Percentiles rank a stretch among this genome's conserved stretches.
Conservation (phyloP, 495 filamentous ascomycete genomes). For the Penicillium arizonense region DNA sequence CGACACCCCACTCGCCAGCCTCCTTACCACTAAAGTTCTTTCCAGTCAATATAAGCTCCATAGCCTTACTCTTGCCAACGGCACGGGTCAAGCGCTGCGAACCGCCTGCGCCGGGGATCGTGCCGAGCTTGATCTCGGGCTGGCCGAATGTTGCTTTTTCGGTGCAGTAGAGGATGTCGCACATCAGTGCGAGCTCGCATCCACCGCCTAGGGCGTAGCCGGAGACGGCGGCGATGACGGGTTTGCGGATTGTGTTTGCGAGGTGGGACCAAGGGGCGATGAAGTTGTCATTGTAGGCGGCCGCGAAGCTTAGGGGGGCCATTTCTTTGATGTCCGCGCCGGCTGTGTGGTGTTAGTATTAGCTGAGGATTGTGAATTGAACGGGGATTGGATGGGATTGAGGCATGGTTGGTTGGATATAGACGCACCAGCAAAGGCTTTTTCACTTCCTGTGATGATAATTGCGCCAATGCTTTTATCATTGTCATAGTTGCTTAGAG, state of each 20-base stretch:
- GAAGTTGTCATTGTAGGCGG: slow-evolving; percentile 83
- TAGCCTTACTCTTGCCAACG: slow-evolving; percentile 84
- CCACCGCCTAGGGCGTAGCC: slow-evolving; percentile 93
- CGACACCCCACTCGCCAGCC: slow-evolving; percentile 88
- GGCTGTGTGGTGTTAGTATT: slow-evolving; percentile 42
- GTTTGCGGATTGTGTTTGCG: slow-evolving; percentile 78
- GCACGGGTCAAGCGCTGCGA: slow-evolving; percentile 84
- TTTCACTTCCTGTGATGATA: slow-evolving; percentile 81
- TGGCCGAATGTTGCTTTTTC: slow-evolving; percentile 83
- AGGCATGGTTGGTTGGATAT: not conserved
- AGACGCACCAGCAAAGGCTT: slow-evolving; percentile 73
- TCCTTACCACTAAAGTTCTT: slow-evolving; percentile 76
- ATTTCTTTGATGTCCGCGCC: slow-evolving; percentile 99
- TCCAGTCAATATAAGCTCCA: slow-evolving; percentile 92
- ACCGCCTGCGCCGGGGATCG: slow-evolving; percentile 89
- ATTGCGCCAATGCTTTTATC: slow-evolving; percentile 71
- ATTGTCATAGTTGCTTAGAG: slow-evolving; percentile 68
- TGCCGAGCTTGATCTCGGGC: slow-evolving; percentile 92
- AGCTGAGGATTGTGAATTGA: not conserved
- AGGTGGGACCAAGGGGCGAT: slow-evolving; percentile 91
- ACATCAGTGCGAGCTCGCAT: slow-evolving; percentile 98
- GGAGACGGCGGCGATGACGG: slow-evolving; percentile 89
- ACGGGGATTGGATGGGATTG: not conserved
- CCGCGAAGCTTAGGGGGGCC: slow-evolving; percentile 80
- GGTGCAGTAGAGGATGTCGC: slow-evolving; percentile 90